Evolutionary conservation across 192 early-diverging fungal genomes (phyloP).

Genomic region (Linnemannia zychae): DNA sequence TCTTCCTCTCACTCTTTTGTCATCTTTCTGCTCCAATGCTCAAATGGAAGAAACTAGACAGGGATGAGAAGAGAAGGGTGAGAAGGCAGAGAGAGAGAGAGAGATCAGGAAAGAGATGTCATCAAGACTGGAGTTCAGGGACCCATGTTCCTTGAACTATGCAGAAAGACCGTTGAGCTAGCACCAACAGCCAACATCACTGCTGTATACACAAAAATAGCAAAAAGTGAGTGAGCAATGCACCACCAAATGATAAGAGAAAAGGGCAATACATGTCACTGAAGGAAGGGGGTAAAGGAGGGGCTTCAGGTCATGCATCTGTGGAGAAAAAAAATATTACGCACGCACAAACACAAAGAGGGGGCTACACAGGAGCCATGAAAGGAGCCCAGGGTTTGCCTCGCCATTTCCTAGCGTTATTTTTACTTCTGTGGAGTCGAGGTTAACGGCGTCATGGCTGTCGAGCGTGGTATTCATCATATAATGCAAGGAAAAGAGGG

Average conservation of each 20-base stretch:
- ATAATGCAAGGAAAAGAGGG: too few relatives aligned
- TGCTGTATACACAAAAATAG: neutral
- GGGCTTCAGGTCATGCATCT: neutral
- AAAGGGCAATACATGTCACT: neutral
- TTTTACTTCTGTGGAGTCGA: too few relatives aligned
- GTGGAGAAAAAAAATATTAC: neutral
- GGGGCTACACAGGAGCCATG: too few relatives aligned
- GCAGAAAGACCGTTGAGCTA: conserved; percentile 2
- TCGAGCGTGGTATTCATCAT: too few relatives aligned
- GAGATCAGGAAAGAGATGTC: too few relatives aligned
- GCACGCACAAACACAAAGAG: too few relatives aligned
- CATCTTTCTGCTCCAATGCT: neutral
- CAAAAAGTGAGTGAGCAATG: neutral
- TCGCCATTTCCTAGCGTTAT: too few relatives aligned
- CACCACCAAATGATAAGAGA: neutral
- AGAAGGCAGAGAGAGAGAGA: neutral
- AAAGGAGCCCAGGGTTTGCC: too few relatives aligned
- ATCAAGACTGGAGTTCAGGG: neutral
- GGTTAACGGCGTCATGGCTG: too few relatives aligned
- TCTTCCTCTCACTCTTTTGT: neutral
- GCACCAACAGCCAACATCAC: neutral
- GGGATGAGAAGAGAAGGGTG: neutral
- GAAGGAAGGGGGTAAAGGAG: neutral
- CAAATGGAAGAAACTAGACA: neutral
- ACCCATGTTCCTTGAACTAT: neutral